A percentile compares a stretch with the other conserved stretches of the same genome.
These are phyloP conservation scores for Colletotrichum orchidophilum DNA, from an alignment of 2,329 filamentous ascomycete species.

Conservation along the genomic window DNA sequence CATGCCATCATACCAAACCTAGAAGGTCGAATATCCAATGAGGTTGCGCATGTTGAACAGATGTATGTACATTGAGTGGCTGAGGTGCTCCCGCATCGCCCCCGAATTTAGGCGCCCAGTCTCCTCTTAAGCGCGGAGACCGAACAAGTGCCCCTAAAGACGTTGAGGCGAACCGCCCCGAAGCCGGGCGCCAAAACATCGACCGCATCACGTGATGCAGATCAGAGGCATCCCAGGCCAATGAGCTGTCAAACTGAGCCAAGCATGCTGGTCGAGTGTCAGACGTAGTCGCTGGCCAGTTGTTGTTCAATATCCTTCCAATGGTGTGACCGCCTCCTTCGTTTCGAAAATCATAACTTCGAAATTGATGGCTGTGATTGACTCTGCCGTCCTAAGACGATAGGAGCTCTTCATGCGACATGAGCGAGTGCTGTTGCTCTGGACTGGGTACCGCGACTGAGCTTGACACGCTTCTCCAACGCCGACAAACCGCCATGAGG, in stretches of 20 bases:
- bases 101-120: constrained; percentile 26
- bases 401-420: neutral
- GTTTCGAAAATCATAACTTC: constrained; percentile 15
- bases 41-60: neutral
- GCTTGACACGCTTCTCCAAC: constrained; percentile 29
- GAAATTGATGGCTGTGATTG: constrained; percentile 27
- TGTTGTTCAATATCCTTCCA: constrained; percentile 6
- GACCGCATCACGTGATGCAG: constrained; percentile 23
- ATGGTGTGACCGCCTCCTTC: constrained; percentile 27
- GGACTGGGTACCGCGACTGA: neutral
- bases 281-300: constrained; percentile 24
- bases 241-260: neutral
- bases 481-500: constrained; percentile 12
- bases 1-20: constrained; percentile 14
- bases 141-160: constrained; percentile 1
- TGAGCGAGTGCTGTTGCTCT: constrained; percentile 4
- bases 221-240: constrained; percentile 10
- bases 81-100: constrained; percentile 19
- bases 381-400: constrained; percentile 17
- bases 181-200: constrained; percentile 2
- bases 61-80: constrained; percentile 29
- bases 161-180: constrained; percentile 15
- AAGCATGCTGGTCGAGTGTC: neutral
- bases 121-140: constrained; percentile 26
- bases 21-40: constrained; percentile 23